Base-by-base conservation (phyloP, 345 rosid genomes). In the Moricandia moricandioides region DNA sequence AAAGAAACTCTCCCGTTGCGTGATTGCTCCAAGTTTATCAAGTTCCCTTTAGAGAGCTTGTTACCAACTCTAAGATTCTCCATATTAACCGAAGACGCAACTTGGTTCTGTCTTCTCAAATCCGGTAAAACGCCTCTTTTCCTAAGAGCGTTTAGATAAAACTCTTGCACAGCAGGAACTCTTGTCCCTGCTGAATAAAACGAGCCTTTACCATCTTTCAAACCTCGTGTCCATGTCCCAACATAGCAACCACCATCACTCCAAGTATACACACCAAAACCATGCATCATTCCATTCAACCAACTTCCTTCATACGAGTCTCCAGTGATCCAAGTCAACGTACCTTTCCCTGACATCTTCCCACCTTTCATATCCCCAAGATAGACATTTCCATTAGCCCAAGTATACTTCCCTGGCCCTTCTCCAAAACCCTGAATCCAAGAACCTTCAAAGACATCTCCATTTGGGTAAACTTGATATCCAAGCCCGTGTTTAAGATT, bases 311-410 rank as follows among this genome's bases (percentile, higher is more conserved):
- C 99, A 69, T 84, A 95, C 1, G 92, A 90, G 69, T 91, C 91
- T 2, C 93, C 92, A 24, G 84, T 89, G 71, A 49, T 84, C 97
- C 97, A 90, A 60, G 96, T 86, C 58, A 95, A 82, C 54, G 89
- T 95, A 68, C 97, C 97, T 76, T 88, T 95, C 14, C 97, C 97
- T 0, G 97, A 89, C 97, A 90, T 95, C 82, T 90, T 90, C n/a
- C 97, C 97, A 62, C 87, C 91, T 81, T 89, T 92, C 93, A 95
- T 95, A 81, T 89, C 84, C 66, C 99, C 97, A 3, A 83, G 67
- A 81, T 90, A 91, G 8, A 86, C 77, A 71, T 95, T 91, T 39
- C 89, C 85, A 62, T 89, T 92, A 69, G 86, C 93, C 99, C 99
- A 95, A 31, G 83, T 85, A 83, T 95, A 95, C 82, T 86, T 95